Evolutionary conservation across 306 rosid species (phyloP).

Genomic region (Vigna radiata): DNA sequence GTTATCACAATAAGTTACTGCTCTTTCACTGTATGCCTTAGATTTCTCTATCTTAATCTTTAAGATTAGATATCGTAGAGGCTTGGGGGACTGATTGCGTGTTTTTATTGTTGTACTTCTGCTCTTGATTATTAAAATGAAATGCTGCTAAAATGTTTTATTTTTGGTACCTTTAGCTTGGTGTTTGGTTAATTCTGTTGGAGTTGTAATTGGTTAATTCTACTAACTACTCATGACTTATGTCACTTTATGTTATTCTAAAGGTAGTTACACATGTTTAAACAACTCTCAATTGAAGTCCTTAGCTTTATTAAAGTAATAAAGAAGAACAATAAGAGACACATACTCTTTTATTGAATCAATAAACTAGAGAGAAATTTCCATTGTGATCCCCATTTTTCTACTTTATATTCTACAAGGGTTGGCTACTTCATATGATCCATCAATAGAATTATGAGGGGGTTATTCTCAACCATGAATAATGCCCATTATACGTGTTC

Average conservation of each 20-base stretch:
- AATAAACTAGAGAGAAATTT: neutral
- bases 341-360: neutral
- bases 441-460: neutral
- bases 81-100: neutral
- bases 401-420: neutral
- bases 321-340: conserved; percentile 1
- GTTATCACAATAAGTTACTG: neutral
- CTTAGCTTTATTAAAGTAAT: conserved; percentile 2
- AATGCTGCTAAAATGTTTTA: neutral
- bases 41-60: neutral
- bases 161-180: neutral
- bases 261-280: conserved; percentile 18
- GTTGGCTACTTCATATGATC: conserved; percentile 9
- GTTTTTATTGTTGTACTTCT: neutral
- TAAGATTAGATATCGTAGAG: neutral
- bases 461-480: neutral
- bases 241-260: conserved; percentile 16
- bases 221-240: neutral
- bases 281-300: conserved; percentile 4
- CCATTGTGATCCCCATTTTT: neutral
- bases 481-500: neutral
- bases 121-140: conserved; percentile 2
- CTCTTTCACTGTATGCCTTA: neutral
- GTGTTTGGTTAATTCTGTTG: conserved; percentile 23
- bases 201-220: conserved; percentile 22